Evolutionary conservation across 148 eudicot genomes (phyloP).

Genomic region (Suaeda aralocaspica): DNA sequence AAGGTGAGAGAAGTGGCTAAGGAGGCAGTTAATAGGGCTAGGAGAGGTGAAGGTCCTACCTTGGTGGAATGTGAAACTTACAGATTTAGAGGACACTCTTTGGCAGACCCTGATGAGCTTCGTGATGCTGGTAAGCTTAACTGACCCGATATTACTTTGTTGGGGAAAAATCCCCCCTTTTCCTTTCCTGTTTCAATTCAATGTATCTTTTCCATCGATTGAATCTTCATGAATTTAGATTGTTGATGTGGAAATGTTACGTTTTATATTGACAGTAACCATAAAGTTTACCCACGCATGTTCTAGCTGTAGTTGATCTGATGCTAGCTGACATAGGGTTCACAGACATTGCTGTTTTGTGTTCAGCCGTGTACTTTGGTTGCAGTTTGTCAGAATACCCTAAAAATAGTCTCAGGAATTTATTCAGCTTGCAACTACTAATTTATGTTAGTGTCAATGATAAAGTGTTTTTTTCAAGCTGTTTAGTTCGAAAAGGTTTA

Average conservation of each 20-base stretch:
- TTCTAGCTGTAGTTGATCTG: not conserved
- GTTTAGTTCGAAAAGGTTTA: not conserved
- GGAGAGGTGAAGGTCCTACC: slow-evolving; percentile 96
- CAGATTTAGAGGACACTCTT: slow-evolving; percentile 94
- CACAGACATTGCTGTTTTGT: not conserved
- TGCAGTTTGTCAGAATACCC: not conserved
- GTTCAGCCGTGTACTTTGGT: not conserved
- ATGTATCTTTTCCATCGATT: not conserved
- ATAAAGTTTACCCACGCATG: not conserved
- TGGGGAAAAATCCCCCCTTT: no score
- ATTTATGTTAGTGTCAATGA: not conserved
- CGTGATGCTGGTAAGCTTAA: slow-evolving; percentile 79
- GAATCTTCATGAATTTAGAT: not conserved
- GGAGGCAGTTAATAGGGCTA: slow-evolving; percentile 77
- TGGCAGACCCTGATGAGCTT: slow-evolving; percentile 98
- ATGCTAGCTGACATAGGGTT: not conserved
- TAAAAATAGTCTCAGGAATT: not conserved
- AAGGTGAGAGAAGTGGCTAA: slow-evolving; percentile 92
- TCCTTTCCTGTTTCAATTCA: not conserved
- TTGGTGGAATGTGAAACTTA: slow-evolving; percentile 96
- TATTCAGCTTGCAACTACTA: not conserved
- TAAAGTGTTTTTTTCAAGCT: not conserved
- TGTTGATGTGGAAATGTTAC: not conserved
- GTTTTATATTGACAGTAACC: not conserved
- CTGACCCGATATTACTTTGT: not conserved